Conservation (phyloP, 371 early-diverging fungal genomes). For the Mucor saturninus region DNA sequence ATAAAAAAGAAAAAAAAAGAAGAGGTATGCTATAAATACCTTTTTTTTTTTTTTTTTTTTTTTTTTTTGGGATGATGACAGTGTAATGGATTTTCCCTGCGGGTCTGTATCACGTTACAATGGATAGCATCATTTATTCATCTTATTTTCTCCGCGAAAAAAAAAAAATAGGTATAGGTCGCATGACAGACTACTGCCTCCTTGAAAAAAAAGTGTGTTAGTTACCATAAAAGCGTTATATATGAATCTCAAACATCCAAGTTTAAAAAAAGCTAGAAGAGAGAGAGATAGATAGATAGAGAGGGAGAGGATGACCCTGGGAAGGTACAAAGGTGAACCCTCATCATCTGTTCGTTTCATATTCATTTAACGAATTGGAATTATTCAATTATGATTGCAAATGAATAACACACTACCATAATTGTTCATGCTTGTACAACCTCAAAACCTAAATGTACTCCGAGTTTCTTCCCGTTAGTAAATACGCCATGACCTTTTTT, state of each 20-base stretch:
- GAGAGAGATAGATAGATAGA: slow-evolving; percentile 2
- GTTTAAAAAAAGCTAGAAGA: background rate
- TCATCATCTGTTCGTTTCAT: slow-evolving; percentile 27
- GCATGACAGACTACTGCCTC: background rate
- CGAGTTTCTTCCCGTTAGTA: background rate
- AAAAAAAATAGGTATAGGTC: background rate
- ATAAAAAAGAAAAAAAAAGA: slow-evolving; percentile 9
- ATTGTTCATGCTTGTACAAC: slow-evolving; percentile 18
- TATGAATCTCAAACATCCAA: background rate
- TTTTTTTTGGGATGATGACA: slow-evolving; percentile 11
- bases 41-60: slow-evolving; percentile 7
- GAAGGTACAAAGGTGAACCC: slow-evolving; percentile 6
- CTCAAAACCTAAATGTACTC: background rate
- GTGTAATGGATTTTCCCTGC: background rate
- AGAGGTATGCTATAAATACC: slow-evolving; percentile 14
- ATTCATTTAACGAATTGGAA: background rate
- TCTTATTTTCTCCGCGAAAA: background rate
- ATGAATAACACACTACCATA: slow-evolving; percentile 25
- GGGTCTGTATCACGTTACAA: slow-evolving; percentile 21
- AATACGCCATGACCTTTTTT: slow-evolving; percentile 4
- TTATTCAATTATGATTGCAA: slow-evolving; percentile 13
- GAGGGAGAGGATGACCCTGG: slow-evolving; percentile 11
- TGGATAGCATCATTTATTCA: slow-evolving; percentile 13
- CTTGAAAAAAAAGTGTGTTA: background rate
- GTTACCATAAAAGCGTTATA: background rate